These are phyloP conservation scores for Myriosclerotinia duriaeana DNA, from an alignment of 2,329 filamentous ascomycete genomes.

Conservation along the genomic window DNA sequence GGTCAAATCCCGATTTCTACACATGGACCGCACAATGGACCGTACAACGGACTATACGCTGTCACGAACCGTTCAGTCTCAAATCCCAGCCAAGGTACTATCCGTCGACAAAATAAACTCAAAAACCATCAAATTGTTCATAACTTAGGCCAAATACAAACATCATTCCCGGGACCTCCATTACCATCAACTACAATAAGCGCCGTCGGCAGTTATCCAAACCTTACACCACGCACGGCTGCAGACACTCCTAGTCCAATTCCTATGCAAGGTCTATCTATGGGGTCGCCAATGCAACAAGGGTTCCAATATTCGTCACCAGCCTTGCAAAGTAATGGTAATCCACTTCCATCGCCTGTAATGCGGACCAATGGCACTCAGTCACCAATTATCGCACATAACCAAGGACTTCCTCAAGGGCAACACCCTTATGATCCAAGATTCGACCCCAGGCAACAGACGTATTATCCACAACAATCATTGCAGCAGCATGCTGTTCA, in stretches of 20 bases:
- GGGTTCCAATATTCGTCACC: constrained; percentile 23
- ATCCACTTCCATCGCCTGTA: constrained; percentile 1
- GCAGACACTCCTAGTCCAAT: constrained; percentile 31
- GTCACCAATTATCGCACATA: constrained; percentile 4
- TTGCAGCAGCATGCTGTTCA: constrained; percentile 21
- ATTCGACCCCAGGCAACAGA: constrained; percentile 20
- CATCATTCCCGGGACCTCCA: constrained; percentile 1
- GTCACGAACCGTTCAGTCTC: not conserved
- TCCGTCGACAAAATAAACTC: not conserved
- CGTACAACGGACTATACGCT: not conserved
- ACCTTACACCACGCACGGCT: constrained; percentile 12
- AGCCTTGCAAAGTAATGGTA: constrained; percentile 24
- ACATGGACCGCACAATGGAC: not conserved
- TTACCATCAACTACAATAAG: not conserved
- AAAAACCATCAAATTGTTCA: not conserved
- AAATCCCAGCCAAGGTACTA: not conserved
- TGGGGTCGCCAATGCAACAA: constrained; percentile 34
- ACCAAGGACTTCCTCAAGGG: constrained; percentile 3
- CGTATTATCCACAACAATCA: constrained; percentile 25
- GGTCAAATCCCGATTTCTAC: not conserved
- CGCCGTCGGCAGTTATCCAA: not conserved
- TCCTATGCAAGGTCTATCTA: constrained; percentile 32
- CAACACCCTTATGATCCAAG: not conserved
- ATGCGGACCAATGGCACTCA: constrained; percentile 11
- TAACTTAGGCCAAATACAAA: constrained; percentile 16